A percentile compares a stretch with the other conserved stretches of the same genome.
Evolutionary conservation across 352 stramenopile genomes (phyloP).

Genomic region (Phytophthora pini): DNA sequence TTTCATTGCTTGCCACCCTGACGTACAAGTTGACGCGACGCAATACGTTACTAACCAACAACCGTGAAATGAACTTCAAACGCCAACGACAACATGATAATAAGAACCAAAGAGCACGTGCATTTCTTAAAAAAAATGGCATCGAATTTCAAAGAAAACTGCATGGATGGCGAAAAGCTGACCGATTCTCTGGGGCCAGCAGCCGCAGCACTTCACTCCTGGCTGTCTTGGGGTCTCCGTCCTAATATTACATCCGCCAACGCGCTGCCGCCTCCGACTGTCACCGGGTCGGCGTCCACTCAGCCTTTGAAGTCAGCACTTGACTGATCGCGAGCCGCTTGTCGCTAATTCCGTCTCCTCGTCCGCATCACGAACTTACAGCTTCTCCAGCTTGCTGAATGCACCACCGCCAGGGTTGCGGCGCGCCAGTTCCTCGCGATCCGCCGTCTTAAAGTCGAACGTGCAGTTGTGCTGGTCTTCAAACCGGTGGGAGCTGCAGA

Average conservation of each 20-base stretch:
- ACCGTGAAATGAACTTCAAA: no score
- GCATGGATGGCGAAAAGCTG: conserved; percentile 37
- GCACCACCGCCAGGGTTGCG: conserved; percentile 82
- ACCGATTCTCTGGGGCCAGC: conserved; percentile 23
- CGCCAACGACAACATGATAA: neutral
- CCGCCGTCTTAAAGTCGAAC: conserved; percentile 87
- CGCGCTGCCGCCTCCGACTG: conserved; percentile 12
- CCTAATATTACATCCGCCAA: conserved; percentile 43
- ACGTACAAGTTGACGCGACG: no score
- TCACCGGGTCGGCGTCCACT: conserved; percentile 1
- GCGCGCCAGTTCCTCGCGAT: conserved; percentile 77
- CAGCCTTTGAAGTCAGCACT: conserved; percentile 19
- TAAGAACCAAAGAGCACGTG: conserved; percentile 20
- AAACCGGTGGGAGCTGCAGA: conserved; percentile 89
- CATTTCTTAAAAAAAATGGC: conserved; percentile 14
- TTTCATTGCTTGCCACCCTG: no score
- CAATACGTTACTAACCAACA: no score
- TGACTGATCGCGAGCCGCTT: conserved; percentile 23
- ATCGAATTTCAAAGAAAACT: conserved; percentile 29
- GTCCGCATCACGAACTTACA: conserved; percentile 44
- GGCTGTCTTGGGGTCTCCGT: conserved; percentile 14
- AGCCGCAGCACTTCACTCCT: conserved; percentile 8
- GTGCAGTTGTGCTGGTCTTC: conserved; percentile 86
- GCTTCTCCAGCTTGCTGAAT: conserved; percentile 89
- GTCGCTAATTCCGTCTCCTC: neutral